Evolutionary conservation across 192 early-diverging fungal genomes (phyloP).

Genomic region (Coemansia interrupta): DNA sequence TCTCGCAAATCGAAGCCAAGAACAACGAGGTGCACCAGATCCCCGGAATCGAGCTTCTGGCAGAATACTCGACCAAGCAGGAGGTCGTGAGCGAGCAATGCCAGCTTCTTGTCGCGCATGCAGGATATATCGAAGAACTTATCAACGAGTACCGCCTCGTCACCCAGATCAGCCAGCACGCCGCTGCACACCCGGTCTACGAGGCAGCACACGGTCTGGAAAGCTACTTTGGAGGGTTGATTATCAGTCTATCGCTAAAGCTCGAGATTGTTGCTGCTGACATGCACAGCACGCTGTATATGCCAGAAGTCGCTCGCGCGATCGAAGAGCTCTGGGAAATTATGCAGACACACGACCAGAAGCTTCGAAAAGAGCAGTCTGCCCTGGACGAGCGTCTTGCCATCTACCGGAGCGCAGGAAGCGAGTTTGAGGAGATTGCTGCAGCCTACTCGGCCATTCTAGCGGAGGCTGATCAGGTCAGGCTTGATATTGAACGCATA

Average conservation of each 20-base stretch:
- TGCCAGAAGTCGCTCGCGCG: slow-evolving; percentile 25
- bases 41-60: slow-evolving; percentile 13
- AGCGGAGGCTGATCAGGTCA: slow-evolving; percentile 25
- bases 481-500: slow-evolving; percentile 36
- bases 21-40: slow-evolving; percentile 11
- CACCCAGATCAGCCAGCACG: slow-evolving; percentile 16
- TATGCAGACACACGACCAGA: slow-evolving; percentile 16
- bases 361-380: slow-evolving; percentile 27
- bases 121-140: slow-evolving; percentile 29
- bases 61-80: neutral
- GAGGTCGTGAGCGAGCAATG: slow-evolving; percentile 19
- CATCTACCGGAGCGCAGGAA: slow-evolving; percentile 40
- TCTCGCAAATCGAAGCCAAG: slow-evolving; percentile 20
- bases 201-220: slow-evolving; percentile 34
- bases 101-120: slow-evolving; percentile 26
- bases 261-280: slow-evolving; percentile 32
- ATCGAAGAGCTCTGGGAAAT: slow-evolving; percentile 15
- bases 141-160: slow-evolving; percentile 23
- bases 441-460: slow-evolving; percentile 30
- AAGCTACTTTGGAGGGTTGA: slow-evolving; percentile 49
- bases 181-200: slow-evolving; percentile 24
- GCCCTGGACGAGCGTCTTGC: slow-evolving; percentile 44
- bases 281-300: slow-evolving; percentile 42
- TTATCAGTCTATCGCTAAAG: slow-evolving; percentile 45
- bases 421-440: slow-evolving; percentile 49